Base-by-base conservation (phyloP, 2,329 filamentous ascomycete genomes). In the Taxawa tesnikishii region DNA sequence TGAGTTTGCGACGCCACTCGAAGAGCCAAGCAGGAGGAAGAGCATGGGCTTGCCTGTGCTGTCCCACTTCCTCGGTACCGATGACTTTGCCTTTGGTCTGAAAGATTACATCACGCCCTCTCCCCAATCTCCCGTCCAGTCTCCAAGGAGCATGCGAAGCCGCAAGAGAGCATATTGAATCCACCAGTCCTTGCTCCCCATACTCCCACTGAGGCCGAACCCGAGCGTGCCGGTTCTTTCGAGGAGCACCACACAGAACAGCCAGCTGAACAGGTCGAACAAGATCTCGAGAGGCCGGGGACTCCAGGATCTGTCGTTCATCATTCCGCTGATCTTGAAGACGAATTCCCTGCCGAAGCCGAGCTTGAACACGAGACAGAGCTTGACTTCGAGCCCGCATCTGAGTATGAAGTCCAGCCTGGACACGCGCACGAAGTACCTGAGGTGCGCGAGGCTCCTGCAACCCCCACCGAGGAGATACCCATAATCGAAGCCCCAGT, bases 301-400 rank as follows among this genome's bases (percentile, higher is more conserved):
- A 92, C 84, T 6, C 87, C 88, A 10, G 82, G 85, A 30, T 96
- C 88, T 5, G 87, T 96, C 14, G 88, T 94, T 41, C 81, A 83
- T 39, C 82, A 87, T 33, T 47, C 74, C 76, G 2, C 55, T 83
- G 19, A 23, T 8, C n/a, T n/a, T 23, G 19, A 23, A 23, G 19
- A n/a, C n/a, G 2, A 8, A 23, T 23, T 23, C n/a, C n/a, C n/a
- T n/a, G n/a, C n/a, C n/a, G n/a, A 48, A 16, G 42, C 49, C 26
- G 46, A 49, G n/a, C 44, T 47, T 12, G 46, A 51, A 42, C 15
- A 41, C 34, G 62, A 62, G 44, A 46, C 57, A 34, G 9, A 27
- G n/a, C 6, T 7, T 27, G 25, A 27, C n/a, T 27, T 27, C n/a
- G 6, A 6, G n/a, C n/a, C n/a, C n/a, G n/a, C n/a, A n/a, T n/a